phyloP scores from a whole-genome alignment of 257 asterid genomes.

The Solanum lignicaule region DNA sequence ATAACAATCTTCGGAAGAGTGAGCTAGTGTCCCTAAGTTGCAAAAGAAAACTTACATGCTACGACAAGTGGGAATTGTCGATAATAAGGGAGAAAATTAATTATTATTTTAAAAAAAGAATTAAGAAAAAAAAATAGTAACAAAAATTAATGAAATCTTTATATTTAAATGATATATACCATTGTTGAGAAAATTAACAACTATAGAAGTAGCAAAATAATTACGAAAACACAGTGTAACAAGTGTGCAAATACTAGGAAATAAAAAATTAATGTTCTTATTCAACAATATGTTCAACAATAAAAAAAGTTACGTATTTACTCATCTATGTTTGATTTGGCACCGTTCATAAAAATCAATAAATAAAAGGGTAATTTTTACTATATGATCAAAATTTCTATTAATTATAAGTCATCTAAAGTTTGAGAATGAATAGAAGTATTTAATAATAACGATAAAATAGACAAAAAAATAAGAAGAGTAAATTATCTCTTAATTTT shows the following conservation, averaged over 20 bases:
- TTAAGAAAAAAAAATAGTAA: too few relatives aligned
- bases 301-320: too few relatives aligned
- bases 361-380: background rate
- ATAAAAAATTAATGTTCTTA: constrained; percentile 5
- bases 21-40: background rate
- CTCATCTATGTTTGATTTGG: too few relatives aligned
- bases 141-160: background rate
- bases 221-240: background rate
- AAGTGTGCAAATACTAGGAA: background rate
- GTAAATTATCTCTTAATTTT: background rate
- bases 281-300: too few relatives aligned
- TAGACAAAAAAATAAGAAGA: background rate
- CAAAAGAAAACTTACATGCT: background rate
- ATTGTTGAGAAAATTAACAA: background rate
- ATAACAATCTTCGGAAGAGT: background rate
- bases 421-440: too few relatives aligned
- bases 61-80: background rate
- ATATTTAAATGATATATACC: background rate
- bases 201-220: background rate
- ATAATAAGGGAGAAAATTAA: background rate
- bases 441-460: too few relatives aligned
- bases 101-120: too few relatives aligned
- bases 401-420: too few relatives aligned
- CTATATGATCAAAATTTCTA: too few relatives aligned
- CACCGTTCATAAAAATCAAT: too few relatives aligned